Evolutionary conservation across 345 rosid genomes (phyloP).

Genomic region (Lepidium africanum): DNA sequence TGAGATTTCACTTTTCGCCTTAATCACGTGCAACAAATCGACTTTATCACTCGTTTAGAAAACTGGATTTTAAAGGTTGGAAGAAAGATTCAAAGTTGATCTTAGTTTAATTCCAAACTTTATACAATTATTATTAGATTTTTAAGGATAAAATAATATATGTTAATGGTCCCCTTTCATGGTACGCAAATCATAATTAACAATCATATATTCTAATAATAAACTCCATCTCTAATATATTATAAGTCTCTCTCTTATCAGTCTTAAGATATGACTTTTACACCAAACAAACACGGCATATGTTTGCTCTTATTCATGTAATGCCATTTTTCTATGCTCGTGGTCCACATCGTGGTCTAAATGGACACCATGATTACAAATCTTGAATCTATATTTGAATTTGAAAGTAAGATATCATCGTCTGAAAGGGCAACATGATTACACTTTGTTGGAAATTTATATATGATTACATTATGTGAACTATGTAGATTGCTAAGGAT

Average conservation of each 20-base stretch:
- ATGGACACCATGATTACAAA: constrained; percentile 1
- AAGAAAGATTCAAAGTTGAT: constrained; percentile 15
- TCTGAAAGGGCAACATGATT: no score
- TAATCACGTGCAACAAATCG: constrained; percentile 26
- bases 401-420: background rate
- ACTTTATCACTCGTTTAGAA: constrained; percentile 5
- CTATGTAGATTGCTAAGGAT: no score
- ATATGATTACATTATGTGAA: no score
- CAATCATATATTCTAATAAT: background rate
- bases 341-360: constrained; percentile 9
- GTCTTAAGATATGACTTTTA: background rate
- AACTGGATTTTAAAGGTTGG: background rate
- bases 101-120: background rate
- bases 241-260: background rate
- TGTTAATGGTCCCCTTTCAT: constrained; percentile 17
- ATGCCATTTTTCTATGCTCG: background rate
- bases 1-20: constrained; percentile 1
- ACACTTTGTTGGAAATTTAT: no score
- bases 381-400: background rate
- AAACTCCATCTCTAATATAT: background rate
- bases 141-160: background rate
- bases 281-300: background rate
- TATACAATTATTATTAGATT: background rate
- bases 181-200: constrained; percentile 2
- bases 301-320: constrained; percentile 18